Base-by-base conservation (phyloP, 2,329 filamentous ascomycete genomes). In the Xylaria multiplex region DNA sequence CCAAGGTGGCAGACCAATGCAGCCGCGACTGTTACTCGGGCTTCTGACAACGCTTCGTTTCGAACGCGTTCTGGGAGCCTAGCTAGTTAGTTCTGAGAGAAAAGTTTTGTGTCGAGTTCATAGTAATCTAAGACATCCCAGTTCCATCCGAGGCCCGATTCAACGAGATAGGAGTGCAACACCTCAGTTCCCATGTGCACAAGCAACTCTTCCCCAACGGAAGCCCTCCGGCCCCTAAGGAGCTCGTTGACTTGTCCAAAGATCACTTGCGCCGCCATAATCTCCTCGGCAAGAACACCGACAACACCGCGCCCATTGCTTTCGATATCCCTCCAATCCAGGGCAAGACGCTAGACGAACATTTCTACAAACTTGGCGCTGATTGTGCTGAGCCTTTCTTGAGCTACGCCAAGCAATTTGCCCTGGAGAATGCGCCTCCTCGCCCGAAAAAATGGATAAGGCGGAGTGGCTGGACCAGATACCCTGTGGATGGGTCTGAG, bases 121-220 rank as follows among this genome's bases (percentile, higher is more conserved):
- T 57, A 35, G n/a, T 42, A 6, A 46, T 64, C 68, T 72, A 65
- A 72, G 66, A 65, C 66, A 66, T 50, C 49, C 9, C 68, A 84
- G 82, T 86, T 35, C 75, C 80, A 0, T 85, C 86, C 6, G 80
- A 85, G 63, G 84, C 93, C 55, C 89, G 96, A 71, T 93, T 91
- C 82, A 99, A 96, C 80, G 92, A 96, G 72, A 94, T 99, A 73
- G 93, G 93, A 59, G 93, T 99, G 45, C 96, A 99, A 80, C 95
- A 98, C 75, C 83, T 99, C 72, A 97, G 93, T 83, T 84, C 86
- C 65, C 86, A 94, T 81, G 85, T 99, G 50, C 92, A 95, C 78
- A 77, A 86, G 1, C 96, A 98, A 79, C 81, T 99, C 48, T 99
- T 99, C 75, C 88, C 87, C 4, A 80, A 83, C 45, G 81, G 81